phyloP scores from a whole-genome alignment of 257 asterid genomes.

The Lycium ferocissimum region DNA sequence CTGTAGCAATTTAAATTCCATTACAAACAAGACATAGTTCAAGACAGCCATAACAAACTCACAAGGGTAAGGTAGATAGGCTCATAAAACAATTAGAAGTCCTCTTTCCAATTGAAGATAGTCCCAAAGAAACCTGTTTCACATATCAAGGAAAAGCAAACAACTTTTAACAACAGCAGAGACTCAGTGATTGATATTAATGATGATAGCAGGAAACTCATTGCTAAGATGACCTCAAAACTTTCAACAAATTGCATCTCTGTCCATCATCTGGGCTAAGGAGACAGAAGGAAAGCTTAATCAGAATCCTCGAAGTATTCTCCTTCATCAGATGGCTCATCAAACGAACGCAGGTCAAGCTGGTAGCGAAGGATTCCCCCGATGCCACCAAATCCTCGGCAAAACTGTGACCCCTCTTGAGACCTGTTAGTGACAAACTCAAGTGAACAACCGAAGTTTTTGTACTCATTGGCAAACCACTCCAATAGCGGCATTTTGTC shows the following conservation, averaged over 20 bases:
- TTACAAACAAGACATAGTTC: conserved; percentile 12
- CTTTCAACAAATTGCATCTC: conserved; percentile 30
- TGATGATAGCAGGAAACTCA: conserved; percentile 2
- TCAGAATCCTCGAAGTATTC: conserved; percentile 48
- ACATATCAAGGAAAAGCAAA: conserved; percentile 24
- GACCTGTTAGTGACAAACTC: conserved; percentile 58
- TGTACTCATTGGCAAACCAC: conserved; percentile 59
- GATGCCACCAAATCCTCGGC: conserved; percentile 61
- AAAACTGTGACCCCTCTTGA: conserved; percentile 58
- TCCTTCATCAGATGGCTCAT: conserved; percentile 57
- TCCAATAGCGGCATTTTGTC: conserved; percentile 57
- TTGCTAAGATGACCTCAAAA: conserved; percentile 14
- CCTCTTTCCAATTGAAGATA: conserved; percentile 14
- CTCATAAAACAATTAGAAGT: not conserved
- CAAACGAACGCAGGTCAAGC: conserved; percentile 55
- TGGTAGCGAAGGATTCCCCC: conserved; percentile 60
- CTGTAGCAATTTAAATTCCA: not conserved
- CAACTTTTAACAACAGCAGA: conserved; percentile 24
- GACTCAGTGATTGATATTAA: not conserved
- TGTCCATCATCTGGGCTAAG: conserved; percentile 8
- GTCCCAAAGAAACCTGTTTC: conserved; percentile 3
- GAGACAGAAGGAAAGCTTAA: conserved; percentile 31
- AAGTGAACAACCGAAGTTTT: conserved; percentile 49
- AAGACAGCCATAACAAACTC: not conserved
- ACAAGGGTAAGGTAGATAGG: conserved; percentile 5